phyloP scores from a whole-genome alignment of 345 rosid species.

The Hibiscus trionum region DNA sequence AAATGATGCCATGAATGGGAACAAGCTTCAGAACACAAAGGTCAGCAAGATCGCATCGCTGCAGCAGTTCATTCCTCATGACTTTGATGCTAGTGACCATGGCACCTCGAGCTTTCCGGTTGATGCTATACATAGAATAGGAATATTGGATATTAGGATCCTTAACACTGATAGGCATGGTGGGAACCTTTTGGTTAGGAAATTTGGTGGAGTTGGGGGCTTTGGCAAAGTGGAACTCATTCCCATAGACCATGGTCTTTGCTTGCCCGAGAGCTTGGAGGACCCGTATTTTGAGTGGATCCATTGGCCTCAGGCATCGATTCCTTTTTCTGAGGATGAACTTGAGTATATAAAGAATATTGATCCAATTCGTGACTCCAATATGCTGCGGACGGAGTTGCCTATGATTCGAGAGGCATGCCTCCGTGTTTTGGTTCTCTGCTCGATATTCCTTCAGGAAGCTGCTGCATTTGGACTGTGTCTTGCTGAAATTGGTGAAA shows the following conservation, averaged over 20 bases:
- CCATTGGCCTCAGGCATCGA: constrained; percentile 98
- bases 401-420: constrained; percentile 97
- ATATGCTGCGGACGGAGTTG: constrained; percentile 68
- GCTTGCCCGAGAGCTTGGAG: constrained; percentile 87
- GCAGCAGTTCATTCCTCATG: constrained; percentile 86
- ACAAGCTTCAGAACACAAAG: constrained; percentile 49
- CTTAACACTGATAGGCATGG: constrained; percentile 97
- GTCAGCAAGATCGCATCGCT: constrained; percentile 95
- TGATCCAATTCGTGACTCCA: constrained; percentile 58
- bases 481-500: constrained; percentile 94
- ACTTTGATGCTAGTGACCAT: constrained; percentile 91
- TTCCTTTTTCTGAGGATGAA: constrained; percentile 89
- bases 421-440: constrained; percentile 67
- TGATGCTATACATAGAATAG: constrained; percentile 67
- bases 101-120: constrained; percentile 96
- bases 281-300: constrained; percentile 97
- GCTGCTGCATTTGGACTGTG: constrained; percentile 60
- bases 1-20: constrained; percentile 66
- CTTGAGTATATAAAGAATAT: constrained; percentile 65
- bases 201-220: too few relatives aligned
- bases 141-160: constrained; percentile 80
- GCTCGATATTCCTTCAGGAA: constrained; percentile 76
- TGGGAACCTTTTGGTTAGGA: constrained; percentile 51
- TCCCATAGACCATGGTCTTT: constrained; percentile 95
- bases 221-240: constrained; percentile 39